Base-by-base conservation (phyloP, 169 alveolate genomes). In the Plasmodium falciparum region DNA sequence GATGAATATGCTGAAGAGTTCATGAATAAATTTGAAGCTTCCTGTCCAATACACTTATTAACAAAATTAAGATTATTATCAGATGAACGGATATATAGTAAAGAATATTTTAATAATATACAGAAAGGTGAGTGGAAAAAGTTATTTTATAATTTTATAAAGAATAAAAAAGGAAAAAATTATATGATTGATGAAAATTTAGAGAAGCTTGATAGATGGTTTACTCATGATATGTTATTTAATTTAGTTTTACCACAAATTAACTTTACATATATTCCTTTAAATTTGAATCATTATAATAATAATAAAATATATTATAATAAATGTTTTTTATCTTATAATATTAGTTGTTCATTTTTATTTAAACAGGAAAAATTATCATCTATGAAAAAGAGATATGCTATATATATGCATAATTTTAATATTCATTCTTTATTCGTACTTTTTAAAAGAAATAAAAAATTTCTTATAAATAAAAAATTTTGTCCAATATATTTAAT, bases 291-390 rank as follows among this genome's bases (percentile, higher is more conserved):
- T 58, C 91, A 83, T 61, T 83, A 69, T 66, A 69, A 63, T 24
- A 33, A 83, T 83, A 69, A 33, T 45, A 83, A 62, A 54, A 73
- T 83, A 9, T 69, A 58, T 26, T 13, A 4, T 6, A 62, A 83
- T 58, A 83, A 69, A 26, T 83, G 80, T 63, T 73, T 83, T 33
- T 72, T 83, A 56, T 83, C 91, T 12, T 83, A 83, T 61, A 83
- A 63, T 39, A 33, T 83, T 49, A 33, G 26, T 11, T 83, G 85
- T 24, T 83, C 91, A 15, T 83, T 83, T 72, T 50, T 83, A 13
- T 56, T 83, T 69, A 83, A 83, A 62, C 91, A 83, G 50, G 91
- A 83, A 58, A 83, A 83, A 83, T n/a, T 56, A 15, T 83, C 91
- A 33, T 15, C 85, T 11, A 69, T 58, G 39, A 83, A 83, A 47